phyloP scores from a whole-genome alignment of 176 grass and related monocot genomes.

The Cenchrus americanus region DNA sequence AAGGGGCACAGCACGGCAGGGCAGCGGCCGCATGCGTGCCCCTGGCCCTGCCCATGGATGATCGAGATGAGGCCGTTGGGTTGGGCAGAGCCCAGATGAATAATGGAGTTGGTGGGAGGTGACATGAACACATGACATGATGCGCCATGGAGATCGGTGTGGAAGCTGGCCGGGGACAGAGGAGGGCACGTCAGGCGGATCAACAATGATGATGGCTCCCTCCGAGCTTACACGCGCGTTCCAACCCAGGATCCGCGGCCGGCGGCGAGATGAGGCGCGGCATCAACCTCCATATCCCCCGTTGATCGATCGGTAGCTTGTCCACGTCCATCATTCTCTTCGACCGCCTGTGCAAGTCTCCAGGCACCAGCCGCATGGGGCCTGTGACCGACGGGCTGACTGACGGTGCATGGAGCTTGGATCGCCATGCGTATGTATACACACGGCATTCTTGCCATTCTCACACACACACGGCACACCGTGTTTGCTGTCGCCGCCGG shows the following conservation, averaged over 20 bases:
- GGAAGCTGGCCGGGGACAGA: neutral
- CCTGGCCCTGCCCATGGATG: neutral
- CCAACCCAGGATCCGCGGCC: neutral
- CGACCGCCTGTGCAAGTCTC: neutral
- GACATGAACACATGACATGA: neutral
- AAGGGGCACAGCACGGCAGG: conserved; percentile 6
- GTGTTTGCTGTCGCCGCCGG: conserved; percentile 33
- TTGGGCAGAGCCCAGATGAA: conserved; percentile 32
- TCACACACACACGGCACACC: conserved; percentile 27
- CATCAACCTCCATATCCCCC: neutral
- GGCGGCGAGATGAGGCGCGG: neutral
- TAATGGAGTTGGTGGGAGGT: neutral
- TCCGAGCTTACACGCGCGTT: conserved; percentile 24
- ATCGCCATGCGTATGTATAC: no score
- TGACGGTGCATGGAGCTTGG: neutral
- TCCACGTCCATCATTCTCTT: neutral
- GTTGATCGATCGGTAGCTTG: conserved; percentile 3
- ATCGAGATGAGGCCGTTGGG: conserved; percentile 38
- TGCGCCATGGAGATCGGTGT: conserved; percentile 31
- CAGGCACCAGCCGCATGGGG: neutral
- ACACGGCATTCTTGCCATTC: no score
- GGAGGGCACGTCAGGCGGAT: neutral
- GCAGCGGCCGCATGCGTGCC: conserved; percentile 15
- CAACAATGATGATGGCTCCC: conserved; percentile 52
- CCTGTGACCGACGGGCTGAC: neutral